A percentile compares a stretch with the other conserved stretches of the same genome.
These are phyloP conservation scores for Cladosporium sphaerospermum DNA, from an alignment of 2,329 filamentous ascomycete genomes.

Conservation along the genomic window DNA sequence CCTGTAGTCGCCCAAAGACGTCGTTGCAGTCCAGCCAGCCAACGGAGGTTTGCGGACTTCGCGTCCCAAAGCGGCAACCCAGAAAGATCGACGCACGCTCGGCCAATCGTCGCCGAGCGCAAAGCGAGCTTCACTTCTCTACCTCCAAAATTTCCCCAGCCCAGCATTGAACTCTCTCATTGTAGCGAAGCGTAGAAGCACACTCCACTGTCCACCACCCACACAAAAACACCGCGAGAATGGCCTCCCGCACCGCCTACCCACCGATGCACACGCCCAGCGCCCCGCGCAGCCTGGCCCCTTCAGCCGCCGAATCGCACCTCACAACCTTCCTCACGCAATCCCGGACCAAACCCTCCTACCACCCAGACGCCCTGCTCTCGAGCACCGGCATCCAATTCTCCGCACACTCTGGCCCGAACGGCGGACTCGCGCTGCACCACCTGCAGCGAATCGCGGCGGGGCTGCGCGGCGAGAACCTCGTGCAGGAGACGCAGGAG, in stretches of 20 bases:
- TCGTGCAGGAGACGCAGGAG: conserved; percentile 36
- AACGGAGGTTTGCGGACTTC: background rate
- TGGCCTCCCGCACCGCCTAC: conserved; percentile 21
- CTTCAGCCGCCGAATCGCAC: conserved; percentile 28
- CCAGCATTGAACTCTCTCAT: background rate
- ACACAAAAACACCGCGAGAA: conserved; percentile 1
- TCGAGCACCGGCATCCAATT: conserved; percentile 38
- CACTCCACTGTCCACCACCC: background rate
- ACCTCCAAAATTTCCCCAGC: conserved; percentile 7
- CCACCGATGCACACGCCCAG: conserved; percentile 33
- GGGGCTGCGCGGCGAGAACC: conserved; percentile 46
- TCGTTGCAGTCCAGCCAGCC: background rate
- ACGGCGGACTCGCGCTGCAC: conserved; percentile 45
- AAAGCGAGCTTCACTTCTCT: background rate
- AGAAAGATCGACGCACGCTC: background rate
- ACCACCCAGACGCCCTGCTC: conserved; percentile 45
- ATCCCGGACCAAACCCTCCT: conserved; percentile 36
- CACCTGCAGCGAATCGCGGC: conserved; percentile 48
- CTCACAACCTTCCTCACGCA: conserved; percentile 37
- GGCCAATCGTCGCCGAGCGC: background rate
- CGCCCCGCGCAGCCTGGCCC: conserved; percentile 26
- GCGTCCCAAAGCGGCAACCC: background rate
- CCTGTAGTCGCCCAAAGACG: background rate
- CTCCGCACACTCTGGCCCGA: conserved; percentile 37
- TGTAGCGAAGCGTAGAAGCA: background rate